Evolutionary conservation across 164 flowering plant genomes (phyloP), one percentile per base, ranked within the genome.

Genomic region (Paratinospora sagittata): DNA sequence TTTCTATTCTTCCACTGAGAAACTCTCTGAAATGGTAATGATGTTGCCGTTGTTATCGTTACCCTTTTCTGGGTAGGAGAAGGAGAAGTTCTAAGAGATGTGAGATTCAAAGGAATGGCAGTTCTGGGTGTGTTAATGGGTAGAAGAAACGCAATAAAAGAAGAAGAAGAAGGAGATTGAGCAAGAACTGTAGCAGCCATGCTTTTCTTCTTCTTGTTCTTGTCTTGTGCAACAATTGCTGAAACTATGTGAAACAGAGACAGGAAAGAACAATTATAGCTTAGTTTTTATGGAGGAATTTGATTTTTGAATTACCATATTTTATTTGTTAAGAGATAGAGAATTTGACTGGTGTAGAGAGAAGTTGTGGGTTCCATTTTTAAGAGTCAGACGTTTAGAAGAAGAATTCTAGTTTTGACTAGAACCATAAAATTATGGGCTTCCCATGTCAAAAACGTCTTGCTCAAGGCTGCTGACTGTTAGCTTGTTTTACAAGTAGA

Each of bases 141-240:
- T 16, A 52, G 58, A 52, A 52, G 5, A 52, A 16, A 52, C 4
- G 58, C n/a, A 3, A 52, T 52, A 1, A 21, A 52, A 52, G n/a
- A n/a, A n/a, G 72, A 10, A 36, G n/a, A 62, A 52, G 76, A 72
- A 23, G 73, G 23, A 0, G 74, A 14, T 7, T n/a, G n/a, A n/a
- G n/a, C n/a, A 68, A 74, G 65, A 39, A 74, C 58, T 55, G 62
- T 4, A 72, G 72, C 70, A 67, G 75, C 80, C 80, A 78, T 78
- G 61, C 34, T 11, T 70, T 21, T 43, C 34, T 39, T 33, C 14
- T 37, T 9, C 52, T 39, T 63, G 8, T 63, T 1, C n/a, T 3
- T n/a, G n/a, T n/a, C n/a, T n/a, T n/a, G n/a, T n/a, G n/a, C n/a
- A n/a, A n/a, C n/a, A n/a, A n/a, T n/a, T n/a, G n/a, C n/a, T n/a